Conservation (phyloP, 805 yeast genomes). For the Ogataea wickerhamii region DNA sequence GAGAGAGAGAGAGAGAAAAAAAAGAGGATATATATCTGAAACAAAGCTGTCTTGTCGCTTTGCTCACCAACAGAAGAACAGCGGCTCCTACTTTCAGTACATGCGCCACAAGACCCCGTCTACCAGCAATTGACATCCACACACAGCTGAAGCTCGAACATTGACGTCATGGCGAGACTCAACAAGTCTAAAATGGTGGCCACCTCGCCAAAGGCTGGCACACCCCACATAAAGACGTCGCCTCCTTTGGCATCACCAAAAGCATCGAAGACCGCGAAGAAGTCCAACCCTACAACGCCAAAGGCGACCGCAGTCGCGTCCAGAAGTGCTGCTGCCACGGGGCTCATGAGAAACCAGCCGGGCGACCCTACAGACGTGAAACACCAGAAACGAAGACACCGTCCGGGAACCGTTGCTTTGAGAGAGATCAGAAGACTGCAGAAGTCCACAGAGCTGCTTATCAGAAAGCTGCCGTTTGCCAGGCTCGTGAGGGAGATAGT, state of each 20-base stretch:
- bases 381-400: constrained; percentile 38
- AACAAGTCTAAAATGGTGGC: constrained; percentile 20
- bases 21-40: not conserved
- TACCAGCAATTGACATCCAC: too few species aligned
- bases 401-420: constrained; percentile 64
- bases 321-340: constrained; percentile 24
- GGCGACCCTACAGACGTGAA: constrained; percentile 46
- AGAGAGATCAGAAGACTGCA: constrained; percentile 68
- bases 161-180: constrained; percentile 24
- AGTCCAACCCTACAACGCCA: constrained; percentile 1
- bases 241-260: constrained; percentile 11
- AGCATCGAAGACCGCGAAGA: constrained; percentile 3
- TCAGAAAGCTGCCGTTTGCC: constrained; percentile 75
- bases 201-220: constrained; percentile 14
- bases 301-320: not conserved
- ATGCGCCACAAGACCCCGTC: too few species aligned
- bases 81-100: too few species aligned
- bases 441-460: constrained; percentile 60
- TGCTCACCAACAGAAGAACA: too few species aligned
- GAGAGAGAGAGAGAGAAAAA: too few species aligned
- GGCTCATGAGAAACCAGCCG: constrained; percentile 46
- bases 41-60: not conserved
- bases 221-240: constrained; percentile 13
- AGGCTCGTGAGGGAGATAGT: constrained; percentile 73
- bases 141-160: too few species aligned